Evolutionary conservation across 345 rosid species (phyloP), one percentile per base, ranked within the genome.

Genomic region (Diplotaxis tenuifolia): DNA sequence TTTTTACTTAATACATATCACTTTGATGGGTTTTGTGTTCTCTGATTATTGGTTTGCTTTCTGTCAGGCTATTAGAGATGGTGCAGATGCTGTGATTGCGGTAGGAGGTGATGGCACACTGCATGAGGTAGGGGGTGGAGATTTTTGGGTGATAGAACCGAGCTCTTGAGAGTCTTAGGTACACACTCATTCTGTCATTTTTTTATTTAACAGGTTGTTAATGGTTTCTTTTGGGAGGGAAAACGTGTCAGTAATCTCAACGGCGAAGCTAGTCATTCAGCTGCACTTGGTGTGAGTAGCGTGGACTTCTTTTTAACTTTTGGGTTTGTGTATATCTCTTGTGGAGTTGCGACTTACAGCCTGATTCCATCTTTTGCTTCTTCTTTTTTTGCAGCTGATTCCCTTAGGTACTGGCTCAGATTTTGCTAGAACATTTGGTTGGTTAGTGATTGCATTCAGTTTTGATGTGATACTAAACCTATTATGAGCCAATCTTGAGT

Each of bases 61-160:
- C 7, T 66, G 31, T 56, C 78, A 92, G 99, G 96, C 98, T 49
- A 95, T 95, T 67, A 82, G 88, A 70, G 90, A 86, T 74, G 98
- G 98, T 23, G 98, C 90, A 32, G 96, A 92, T 80, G 98, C 98
- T 71, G 98, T 95, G 66, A 85, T 95, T 85, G 98, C 99, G 28
- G 99, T 95, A 16, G 99, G 99, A 79, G 99, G 99, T 21, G 99
- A 95, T 80, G 98, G 99, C 68, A 95, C 99, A 40, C 82, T 95
- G 79, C 99, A 95, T 23, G 98, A 95, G 97, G 98, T 92, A 53
- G 21, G 56, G 15, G 29, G 75, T 59, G 18, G 2, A 7, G 23
- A 9, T 31, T 4, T 52, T 62, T 62, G 27, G 38, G 69, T 70
- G 63, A 62, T 59, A 53, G 22, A 73, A 68, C 56, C 2, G 4